These are phyloP conservation scores for Fagopyrum tataricum DNA, from an alignment of 148 eudicot species.

Conservation along the genomic window DNA sequence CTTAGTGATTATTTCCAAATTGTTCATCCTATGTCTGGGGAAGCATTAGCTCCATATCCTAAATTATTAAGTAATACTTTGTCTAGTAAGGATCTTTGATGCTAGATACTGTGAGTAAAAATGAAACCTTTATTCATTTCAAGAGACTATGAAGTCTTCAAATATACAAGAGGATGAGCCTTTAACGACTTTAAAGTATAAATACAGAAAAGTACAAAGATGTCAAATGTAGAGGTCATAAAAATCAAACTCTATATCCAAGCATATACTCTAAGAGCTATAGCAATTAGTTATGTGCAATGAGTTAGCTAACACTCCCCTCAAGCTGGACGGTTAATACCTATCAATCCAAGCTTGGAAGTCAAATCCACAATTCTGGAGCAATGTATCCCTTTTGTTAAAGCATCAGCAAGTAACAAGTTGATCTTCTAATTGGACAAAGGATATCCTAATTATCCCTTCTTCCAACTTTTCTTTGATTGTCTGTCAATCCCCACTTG, in stretches of 20 bases:
- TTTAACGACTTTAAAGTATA: too few species aligned
- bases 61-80: background rate
- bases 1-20: conserved; percentile 9
- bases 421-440: background rate
- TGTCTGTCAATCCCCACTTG: background rate
- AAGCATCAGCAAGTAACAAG: background rate
- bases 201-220: too few species aligned
- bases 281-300: too few species aligned
- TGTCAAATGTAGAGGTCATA: too few species aligned
- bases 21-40: background rate
- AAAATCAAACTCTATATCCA: too few species aligned
- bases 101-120: background rate
- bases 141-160: too few species aligned
- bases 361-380: background rate
- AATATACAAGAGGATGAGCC: too few species aligned
- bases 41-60: background rate
- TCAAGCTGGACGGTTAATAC: background rate
- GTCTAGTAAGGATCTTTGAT: background rate
- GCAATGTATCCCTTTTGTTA: background rate
- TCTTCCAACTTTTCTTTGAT: background rate
- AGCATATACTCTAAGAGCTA: too few species aligned
- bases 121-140: too few species aligned
- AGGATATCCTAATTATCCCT: background rate
- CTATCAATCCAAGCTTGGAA: background rate
- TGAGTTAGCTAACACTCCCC: background rate